Percentiles rank a stretch among this genome's conserved stretches.
phyloP scores from a whole-genome alignment of 2,329 filamentous ascomycete species.

The Fusarium keratoplasticum region DNA sequence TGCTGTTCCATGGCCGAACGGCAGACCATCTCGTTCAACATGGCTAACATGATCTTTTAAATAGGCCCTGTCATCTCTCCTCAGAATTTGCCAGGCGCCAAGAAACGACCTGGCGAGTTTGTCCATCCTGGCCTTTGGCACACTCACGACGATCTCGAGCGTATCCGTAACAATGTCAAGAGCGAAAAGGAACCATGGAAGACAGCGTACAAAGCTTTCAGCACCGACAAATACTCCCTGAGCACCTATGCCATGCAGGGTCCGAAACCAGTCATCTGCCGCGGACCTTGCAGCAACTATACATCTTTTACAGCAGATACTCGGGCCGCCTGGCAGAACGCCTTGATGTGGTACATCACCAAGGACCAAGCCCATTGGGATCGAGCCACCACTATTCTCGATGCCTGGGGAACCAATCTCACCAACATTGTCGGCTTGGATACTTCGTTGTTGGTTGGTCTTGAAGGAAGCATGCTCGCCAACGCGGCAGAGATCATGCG shows the following conservation, averaged over 20 bases:
- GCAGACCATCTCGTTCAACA: too few species aligned
- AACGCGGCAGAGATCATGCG: conserved; percentile 59
- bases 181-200: conserved; percentile 23
- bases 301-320: conserved; percentile 50
- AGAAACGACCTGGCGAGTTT: conserved; percentile 33
- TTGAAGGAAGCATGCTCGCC: conserved; percentile 54
- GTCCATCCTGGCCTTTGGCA: conserved; percentile 49
- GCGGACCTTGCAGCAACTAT: conserved; percentile 51
- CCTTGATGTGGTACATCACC: conserved; percentile 58
- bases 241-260: conserved; percentile 45
- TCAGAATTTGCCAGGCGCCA: not conserved
- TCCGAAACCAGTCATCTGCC: conserved; percentile 46
- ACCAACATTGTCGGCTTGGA: conserved; percentile 50
- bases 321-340: conserved; percentile 54
- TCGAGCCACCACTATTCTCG: conserved; percentile 49
- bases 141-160: conserved; percentile 48
- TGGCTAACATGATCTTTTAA: not conserved
- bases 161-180: conserved; percentile 42
- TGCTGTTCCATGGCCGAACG: not conserved
- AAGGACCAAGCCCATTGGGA: conserved; percentile 50
- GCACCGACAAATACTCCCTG: not conserved
- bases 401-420: conserved; percentile 50
- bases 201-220: not conserved
- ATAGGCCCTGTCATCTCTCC: not conserved
- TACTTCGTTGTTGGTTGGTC: conserved; percentile 50